Evolutionary conservation across 176 grass and related monocot species (phyloP), one percentile per base, ranked within the genome.

Genomic region (Oryza officinalis): DNA sequence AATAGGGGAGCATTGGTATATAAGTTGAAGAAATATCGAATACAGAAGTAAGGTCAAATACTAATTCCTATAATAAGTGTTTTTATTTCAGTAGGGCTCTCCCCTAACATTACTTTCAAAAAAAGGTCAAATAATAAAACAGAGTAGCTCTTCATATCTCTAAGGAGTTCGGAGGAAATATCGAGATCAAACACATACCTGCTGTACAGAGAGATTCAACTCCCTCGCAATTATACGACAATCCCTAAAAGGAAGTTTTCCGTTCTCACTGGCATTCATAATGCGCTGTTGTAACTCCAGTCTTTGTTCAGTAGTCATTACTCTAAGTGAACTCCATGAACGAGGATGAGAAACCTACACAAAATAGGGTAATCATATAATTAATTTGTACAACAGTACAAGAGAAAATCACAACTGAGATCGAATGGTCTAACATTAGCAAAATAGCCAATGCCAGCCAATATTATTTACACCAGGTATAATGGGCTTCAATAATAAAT

Each of bases 241-340:
- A 76, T 93, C 89, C 82, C 92, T 87, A 67, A 95, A 91, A 60
- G 89, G 75, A 84, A 98, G 88, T 89, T 93, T 95, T 46, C 90
- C 92, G 60, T 88, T 63, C 44, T 81, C 74, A 52, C 80, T 86
- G 63, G 88, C 69, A 83, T 79, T 87, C 76, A 72, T 67, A 79
- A 98, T 50, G 78, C 68, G 87, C 31, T 92, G 83, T 67, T 93
- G 80, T 61, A 98, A 70, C 75, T 94, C 93, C 59, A 86, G 65
- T 27, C 93, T 80, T 75, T 98, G 96, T 67, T 95, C 96, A 74
- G 80, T 81, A 90, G 79, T 95, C 96, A 98, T 95, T 60, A 98
- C 87, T 88, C 91, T 91, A 87, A 91, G 41, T 83, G 91, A 90
- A 84, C 93, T 84, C 96, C 96, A 98, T 22, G 96, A 85, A 71